Evolutionary conservation across 2,329 filamentous ascomycete genomes (phyloP).

Genomic region (Biscogniauxia mediterranea): DNA sequence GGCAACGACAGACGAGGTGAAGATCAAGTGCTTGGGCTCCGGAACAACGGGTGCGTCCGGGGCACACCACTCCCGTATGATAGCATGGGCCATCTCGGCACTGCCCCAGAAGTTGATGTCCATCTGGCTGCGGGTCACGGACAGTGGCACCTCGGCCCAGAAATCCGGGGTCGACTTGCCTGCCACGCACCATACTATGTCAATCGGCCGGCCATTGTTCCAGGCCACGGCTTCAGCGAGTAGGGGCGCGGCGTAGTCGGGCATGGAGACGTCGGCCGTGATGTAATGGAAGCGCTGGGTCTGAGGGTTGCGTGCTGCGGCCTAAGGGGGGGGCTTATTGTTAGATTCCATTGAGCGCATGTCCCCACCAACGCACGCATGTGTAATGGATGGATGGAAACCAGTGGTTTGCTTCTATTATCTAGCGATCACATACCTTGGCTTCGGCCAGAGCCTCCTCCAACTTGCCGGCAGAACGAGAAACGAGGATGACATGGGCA

Average conservation of each 20-base stretch:
- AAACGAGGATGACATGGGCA: slow-evolving; percentile 82
- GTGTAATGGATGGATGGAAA: too few relatives aligned
- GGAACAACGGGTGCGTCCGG: slow-evolving; percentile 43
- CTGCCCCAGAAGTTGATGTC: slow-evolving; percentile 89
- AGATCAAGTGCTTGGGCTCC: slow-evolving; percentile 74
- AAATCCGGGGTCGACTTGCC: slow-evolving; percentile 72
- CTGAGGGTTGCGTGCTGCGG: slow-evolving; percentile 61
- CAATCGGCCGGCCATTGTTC: slow-evolving; percentile 72
- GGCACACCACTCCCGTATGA: slow-evolving; percentile 71
- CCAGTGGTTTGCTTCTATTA: neutral
- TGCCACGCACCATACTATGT: slow-evolving; percentile 90
- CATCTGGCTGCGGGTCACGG: slow-evolving; percentile 74
- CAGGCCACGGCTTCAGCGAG: slow-evolving; percentile 71
- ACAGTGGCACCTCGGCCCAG: slow-evolving; percentile 71
- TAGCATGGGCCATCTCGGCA: slow-evolving; percentile 80
- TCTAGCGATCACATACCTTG: slow-evolving; percentile 15
- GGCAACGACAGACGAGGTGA: slow-evolving; percentile 76
- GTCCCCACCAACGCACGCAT: too few relatives aligned
- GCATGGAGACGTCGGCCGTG: slow-evolving; percentile 73
- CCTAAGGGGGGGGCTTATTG: slow-evolving; percentile 40
- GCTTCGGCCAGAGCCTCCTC: slow-evolving; percentile 61
- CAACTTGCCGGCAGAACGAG: slow-evolving; percentile 74
- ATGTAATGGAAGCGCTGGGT: slow-evolving; percentile 81
- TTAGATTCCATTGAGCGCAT: slow-evolving; percentile 7
- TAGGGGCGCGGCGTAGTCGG: slow-evolving; percentile 67